These are phyloP conservation scores for Phytophthora sp. DNA, from an alignment of 352 stramenopile genomes.

Conservation along the genomic window DNA sequence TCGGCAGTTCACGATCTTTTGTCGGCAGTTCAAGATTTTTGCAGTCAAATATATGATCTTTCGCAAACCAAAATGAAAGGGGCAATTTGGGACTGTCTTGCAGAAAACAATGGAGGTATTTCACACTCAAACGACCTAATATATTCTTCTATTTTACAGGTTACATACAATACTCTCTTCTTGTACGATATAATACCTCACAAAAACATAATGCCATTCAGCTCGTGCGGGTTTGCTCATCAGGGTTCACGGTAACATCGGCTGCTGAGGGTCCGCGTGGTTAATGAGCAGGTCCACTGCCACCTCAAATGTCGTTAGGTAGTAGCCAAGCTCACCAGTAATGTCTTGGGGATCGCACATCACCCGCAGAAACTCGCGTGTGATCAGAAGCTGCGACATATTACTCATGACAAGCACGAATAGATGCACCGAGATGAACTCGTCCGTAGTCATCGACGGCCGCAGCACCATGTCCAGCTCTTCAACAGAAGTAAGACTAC, in stretches of 20 bases:
- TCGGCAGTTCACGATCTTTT: too few species aligned
- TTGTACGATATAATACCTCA: too few species aligned
- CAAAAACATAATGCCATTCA: too few species aligned
- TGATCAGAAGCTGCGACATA: conserved; percentile 50
- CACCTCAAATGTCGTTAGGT: conserved; percentile 74
- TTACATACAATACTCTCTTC: too few species aligned
- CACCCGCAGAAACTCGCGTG: conserved; percentile 56
- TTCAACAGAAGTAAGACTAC: conserved; percentile 42
- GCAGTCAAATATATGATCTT: too few species aligned
- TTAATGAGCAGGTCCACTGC: conserved; percentile 64
- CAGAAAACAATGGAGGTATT: too few species aligned
- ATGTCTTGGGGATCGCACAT: conserved; percentile 67
- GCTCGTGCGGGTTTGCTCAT: not conserved
- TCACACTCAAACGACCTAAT: too few species aligned
- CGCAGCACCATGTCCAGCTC: conserved; percentile 39
- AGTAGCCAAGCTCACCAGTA: conserved; percentile 74
- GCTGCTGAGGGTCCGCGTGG: conserved; percentile 44
- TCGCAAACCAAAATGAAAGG: too few species aligned
- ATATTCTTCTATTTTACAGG: too few species aligned
- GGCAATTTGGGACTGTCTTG: too few species aligned
- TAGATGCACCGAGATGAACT: conserved; percentile 69
- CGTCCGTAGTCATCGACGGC: conserved; percentile 62
- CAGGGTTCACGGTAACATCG: conserved; percentile 38
- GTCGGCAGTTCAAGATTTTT: too few species aligned
- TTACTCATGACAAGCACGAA: conserved; percentile 67